Conservation (phyloP, 495 filamentous ascomycete genomes). For the Hypoxylon fragiforme region DNA sequence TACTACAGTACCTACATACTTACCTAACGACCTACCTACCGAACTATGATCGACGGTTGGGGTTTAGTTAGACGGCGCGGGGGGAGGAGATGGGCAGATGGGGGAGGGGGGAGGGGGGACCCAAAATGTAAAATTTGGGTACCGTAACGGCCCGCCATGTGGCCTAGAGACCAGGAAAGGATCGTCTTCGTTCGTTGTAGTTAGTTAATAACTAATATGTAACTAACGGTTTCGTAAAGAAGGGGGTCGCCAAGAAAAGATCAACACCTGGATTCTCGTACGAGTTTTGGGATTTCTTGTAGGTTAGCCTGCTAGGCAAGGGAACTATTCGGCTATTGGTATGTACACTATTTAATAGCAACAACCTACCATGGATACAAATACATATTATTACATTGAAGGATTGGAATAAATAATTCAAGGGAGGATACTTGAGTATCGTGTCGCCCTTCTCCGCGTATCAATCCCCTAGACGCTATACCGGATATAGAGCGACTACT, state of each 20-base stretch:
- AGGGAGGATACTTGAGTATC: too few relatives aligned
- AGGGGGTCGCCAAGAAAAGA: conserved; percentile 5
- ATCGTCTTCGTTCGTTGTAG: too few relatives aligned
- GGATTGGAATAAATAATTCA: too few relatives aligned
- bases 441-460: neutral
- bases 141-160: conserved; percentile 18
- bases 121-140: conserved; percentile 11
- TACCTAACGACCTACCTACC: too few relatives aligned
- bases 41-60: conserved; percentile 15
- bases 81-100: neutral
- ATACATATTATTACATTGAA: neutral
- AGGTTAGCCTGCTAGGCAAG: conserved; percentile 5
- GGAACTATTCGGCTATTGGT: too few relatives aligned
- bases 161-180: conserved; percentile 18
- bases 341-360: too few relatives aligned
- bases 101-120: neutral
- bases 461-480: neutral
- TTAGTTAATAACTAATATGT: too few relatives aligned
- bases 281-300: conserved; percentile 15
- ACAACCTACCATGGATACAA: neutral
- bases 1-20: too few relatives aligned
- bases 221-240: too few relatives aligned
- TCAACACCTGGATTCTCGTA: conserved; percentile 18
- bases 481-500: neutral
- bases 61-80: neutral